These are phyloP conservation scores for Epichloe sibirici DNA, from an alignment of 2,329 filamentous ascomycete species.

Conservation along the genomic window DNA sequence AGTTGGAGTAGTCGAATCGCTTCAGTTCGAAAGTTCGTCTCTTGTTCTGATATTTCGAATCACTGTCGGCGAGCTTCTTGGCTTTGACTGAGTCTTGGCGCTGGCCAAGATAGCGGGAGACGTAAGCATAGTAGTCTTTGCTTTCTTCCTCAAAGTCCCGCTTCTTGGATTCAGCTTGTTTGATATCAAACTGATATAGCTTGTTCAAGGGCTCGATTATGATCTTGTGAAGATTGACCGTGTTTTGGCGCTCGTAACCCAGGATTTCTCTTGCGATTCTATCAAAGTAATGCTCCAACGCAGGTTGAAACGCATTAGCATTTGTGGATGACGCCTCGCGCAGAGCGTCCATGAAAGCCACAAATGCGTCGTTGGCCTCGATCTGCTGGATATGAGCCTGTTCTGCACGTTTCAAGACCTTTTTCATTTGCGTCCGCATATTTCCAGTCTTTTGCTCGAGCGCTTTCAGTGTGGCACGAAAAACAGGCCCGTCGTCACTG, in stretches of 20 bases:
- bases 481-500: slow-evolving; percentile 86
- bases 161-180: slow-evolving; percentile 92
- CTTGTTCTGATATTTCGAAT: slow-evolving; percentile 92
- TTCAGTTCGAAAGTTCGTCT: slow-evolving; percentile 91
- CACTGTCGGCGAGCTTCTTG: slow-evolving; percentile 90
- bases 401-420: slow-evolving; percentile 88
- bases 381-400: slow-evolving; percentile 68
- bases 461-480: slow-evolving; percentile 92
- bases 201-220: slow-evolving; percentile 91
- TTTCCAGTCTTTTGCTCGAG: slow-evolving; percentile 93
- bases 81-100: slow-evolving; percentile 91
- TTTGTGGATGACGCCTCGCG: slow-evolving; percentile 83
- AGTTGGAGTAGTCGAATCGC: slow-evolving; percentile 96
- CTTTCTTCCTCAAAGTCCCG: slow-evolving; percentile 98
- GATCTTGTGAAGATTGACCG: slow-evolving; percentile 72
- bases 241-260: slow-evolving; percentile 74
- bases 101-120: slow-evolving; percentile 90
- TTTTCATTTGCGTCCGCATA: slow-evolving; percentile 91
- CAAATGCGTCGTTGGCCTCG: slow-evolving; percentile 75
- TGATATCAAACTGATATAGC: slow-evolving; percentile 91
- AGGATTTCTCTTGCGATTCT: slow-evolving; percentile 90
- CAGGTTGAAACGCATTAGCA: slow-evolving; percentile 91
- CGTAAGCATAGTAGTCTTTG: slow-evolving; percentile 95
- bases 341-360: slow-evolving; percentile 72
- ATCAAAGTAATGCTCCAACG: slow-evolving; percentile 95